Evolutionary conservation across 345 rosid genomes (phyloP), one percentile per base, ranked within the genome.

Genomic region (Eucalyptus caleyi): DNA sequence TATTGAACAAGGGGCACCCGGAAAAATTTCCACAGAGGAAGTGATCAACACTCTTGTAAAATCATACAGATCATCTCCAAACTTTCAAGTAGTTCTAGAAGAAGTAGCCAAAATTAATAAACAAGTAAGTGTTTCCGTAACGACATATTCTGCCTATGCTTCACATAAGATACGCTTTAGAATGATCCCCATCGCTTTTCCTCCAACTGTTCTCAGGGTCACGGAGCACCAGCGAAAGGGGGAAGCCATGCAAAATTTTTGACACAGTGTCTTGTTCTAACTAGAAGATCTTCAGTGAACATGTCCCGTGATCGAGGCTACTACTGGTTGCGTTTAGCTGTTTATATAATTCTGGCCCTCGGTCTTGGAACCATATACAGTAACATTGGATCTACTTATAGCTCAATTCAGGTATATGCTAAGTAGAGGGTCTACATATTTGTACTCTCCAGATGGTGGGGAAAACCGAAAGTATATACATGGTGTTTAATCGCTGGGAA

Each of bases 21-120:
- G 88, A 50, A 51, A 89, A 18, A 67, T 91, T 19, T 27, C 34
- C 42, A 23, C 95, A 37, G 92, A 95, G 34, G 93, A 92, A 92
- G 96, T 88, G n/a, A 94, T 93, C 42, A 11, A 89, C 26, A 88
- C 88, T 60, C 94, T 95, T 30, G 91, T 89, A 7, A 90, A 89
- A 60, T 88, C 95, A 18, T 95, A 92, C 72, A 88, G 92, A 69
- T 92, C 93, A 27, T 95, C 94, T 16, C 87, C 88, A 40, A 50
- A 49, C 23, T 91, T 88, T 60, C 90, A 92, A 37, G 90, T 89
- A 90, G 93, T 93, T 91, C 87, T 51, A 45, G 80, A 19, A 23
- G 89, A 88, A 27, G 91, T 94, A 7, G 91, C 92, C 69, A 88
- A 91, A 88, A 92, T 93, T 88, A 62, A 88, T 80, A 86, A 88